phyloP scores from a whole-genome alignment of 1,284 basidiomycete genomes.

The Amylostereum areolatum region DNA sequence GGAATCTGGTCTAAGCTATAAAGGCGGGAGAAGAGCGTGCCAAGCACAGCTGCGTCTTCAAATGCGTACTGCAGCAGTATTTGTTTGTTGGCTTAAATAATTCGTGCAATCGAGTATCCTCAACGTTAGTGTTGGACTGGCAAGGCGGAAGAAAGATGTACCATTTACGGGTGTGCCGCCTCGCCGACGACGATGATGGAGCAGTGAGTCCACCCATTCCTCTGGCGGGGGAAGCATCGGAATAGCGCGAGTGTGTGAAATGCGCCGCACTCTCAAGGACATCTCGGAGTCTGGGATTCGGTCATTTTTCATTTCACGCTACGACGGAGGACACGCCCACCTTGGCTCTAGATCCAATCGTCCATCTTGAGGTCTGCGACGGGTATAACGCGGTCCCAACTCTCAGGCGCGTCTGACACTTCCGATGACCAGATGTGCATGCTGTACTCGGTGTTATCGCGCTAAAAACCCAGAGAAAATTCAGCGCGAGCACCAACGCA shows the following conservation, averaged over 20 bases:
- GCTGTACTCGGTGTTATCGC: conserved; percentile 6
- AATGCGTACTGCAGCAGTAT: conserved; percentile 4
- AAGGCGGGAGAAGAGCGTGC: conserved; percentile 10
- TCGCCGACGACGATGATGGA: conserved; percentile 10
- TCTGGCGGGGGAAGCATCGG: not conserved
- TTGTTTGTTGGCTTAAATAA: conserved; percentile 1
- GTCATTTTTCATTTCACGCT: too few species aligned
- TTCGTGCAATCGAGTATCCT: too few species aligned
- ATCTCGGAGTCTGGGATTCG: conserved; percentile 3
- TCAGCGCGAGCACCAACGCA: not conserved
- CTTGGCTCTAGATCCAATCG: too few species aligned
- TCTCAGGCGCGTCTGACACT: not conserved
- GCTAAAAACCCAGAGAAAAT: not conserved
- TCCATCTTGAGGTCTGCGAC: too few species aligned
- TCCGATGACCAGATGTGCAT: conserved; percentile 8
- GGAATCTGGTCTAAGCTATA: conserved; percentile 7
- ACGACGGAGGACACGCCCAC: too few species aligned
- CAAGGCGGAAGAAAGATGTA: not conserved
- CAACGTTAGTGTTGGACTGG: not conserved
- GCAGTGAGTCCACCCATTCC: conserved; percentile 8
- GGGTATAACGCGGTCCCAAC: not conserved
- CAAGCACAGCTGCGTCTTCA: conserved; percentile 11
- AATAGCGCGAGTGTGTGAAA: conserved; percentile 1
- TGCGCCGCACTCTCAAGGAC: conserved; percentile 5
- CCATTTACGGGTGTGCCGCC: conserved; percentile 10